Evolutionary conservation across 371 early-diverging fungal species (phyloP), one percentile per base, ranked within the genome.

Genomic region (Dipsacomyces acuminosporus): DNA sequence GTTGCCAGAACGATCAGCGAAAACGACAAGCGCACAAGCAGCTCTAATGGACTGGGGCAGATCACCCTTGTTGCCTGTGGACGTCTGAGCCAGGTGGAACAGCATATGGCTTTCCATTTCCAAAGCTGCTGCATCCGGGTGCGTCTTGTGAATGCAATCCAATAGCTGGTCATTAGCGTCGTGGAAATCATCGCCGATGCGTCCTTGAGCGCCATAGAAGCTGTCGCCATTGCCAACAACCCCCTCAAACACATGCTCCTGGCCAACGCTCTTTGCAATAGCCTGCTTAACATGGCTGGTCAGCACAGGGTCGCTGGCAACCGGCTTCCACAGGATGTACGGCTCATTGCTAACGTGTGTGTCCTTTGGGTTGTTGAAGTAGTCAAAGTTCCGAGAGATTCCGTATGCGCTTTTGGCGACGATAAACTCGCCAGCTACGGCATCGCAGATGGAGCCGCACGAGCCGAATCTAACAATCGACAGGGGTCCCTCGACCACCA

Each of bases 21-120:
- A 92, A 8, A 91, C 86, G 78, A 93, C 88, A 74, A 88, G 81
- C 24, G 87, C 83, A 17, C 89, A 91, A 20, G 89, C 86, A 0
- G 90, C 89, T 3, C 79, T 77, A 43, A 95, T 84, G 2, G 78
- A 77, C 23, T 30, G 34, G 8, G 35, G 45, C 15, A 38, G 21
- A 22, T 9, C 18, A 25, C 45, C 47, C 15, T 43, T 20, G 14
- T 41, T 14, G 15, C 63, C 67, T 0, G 64, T 54, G 4, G 66
- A 69, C 14, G 34, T 20, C 2, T 44, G 23, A 14, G 94, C 93
- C 30, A 94, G 64, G 60, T 94, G 94, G 75, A 87, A 86, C 35
- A 96, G 61, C 81, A 83, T 84, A 48, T 82, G 89, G 0, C 86
- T 82, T 72, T 96, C 97, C 97, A 96, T 96, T 72, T 96, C 94